Base-by-base conservation (phyloP, 345 rosid genomes). In the Erodium maritimum region DNA sequence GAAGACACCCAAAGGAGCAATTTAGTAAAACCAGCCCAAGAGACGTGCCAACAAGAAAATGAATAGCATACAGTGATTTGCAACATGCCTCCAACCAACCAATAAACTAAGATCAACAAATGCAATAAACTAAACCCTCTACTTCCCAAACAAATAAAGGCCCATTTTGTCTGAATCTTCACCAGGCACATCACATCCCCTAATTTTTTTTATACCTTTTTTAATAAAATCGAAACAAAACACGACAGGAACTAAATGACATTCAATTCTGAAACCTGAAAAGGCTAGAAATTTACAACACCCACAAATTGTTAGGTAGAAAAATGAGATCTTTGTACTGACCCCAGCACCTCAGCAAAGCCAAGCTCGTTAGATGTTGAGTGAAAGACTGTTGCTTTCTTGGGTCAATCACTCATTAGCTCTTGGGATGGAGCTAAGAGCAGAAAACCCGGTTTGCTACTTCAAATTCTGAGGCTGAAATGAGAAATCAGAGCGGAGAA, bases 111-210 rank as follows among this genome's bases (percentile, higher is more conserved):
- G 9, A 29, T 29, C 37, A 29, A 29, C 37, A 29, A 29, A 29
- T 29, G 37, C 37, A 29, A 29, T 29, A 29, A 29, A 29, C 37
- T 29, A 29, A 29, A 11, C 9, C 37, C 37, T 11, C 37, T 29
- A 29, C 9, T 29, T 48, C 52, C 19, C 4, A 21, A 54, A 33
- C 33, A 63, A 37, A 59, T 59, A 59, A 29, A 29, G 37, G 58
- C 69, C 67, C 52, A 62, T 56, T 73, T 61, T 72, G 75, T 72
- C 80, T 52, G 70, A 78, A 71, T 80, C 82, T 73, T 78, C 63
- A 61, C 65, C 24, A 70, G 20, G n/a, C 64, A 20, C 23, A 58
- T 50, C 50, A 21, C 54, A 53, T 22, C 53, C 21, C 21, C 60
- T 25, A 29, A 29, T 5, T 5, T 11, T 29, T 29, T 11, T 25